Evolutionary conservation across 2,329 filamentous ascomycete species (phyloP).

Genomic region (Aspergillaceae sp.): DNA sequence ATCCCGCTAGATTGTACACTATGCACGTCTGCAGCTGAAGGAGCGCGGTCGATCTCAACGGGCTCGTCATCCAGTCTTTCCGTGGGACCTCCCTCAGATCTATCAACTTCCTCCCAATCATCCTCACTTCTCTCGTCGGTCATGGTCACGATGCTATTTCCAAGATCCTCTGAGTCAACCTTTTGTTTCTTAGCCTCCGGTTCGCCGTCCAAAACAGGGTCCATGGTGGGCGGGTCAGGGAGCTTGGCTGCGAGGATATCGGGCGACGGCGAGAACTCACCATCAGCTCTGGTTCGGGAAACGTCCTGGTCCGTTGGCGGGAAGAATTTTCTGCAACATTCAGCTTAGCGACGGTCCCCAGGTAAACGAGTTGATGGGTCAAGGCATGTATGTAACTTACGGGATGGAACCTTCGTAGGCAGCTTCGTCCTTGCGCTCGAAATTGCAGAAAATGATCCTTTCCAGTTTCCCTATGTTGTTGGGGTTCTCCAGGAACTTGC

Average conservation of each 20-base stretch:
- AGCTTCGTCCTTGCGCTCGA: conserved; percentile 64
- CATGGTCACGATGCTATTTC: conserved; percentile 5
- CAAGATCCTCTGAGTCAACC: conserved; percentile 13
- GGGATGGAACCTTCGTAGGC: conserved; percentile 65
- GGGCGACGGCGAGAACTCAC: conserved; percentile 18
- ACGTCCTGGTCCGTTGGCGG: conserved; percentile 37
- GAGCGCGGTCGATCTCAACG: conserved; percentile 22
- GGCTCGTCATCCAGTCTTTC: conserved; percentile 27
- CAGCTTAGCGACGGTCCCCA: conserved; percentile 3
- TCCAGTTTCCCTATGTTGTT: conserved; percentile 46
- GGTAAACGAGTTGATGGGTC: not conserved
- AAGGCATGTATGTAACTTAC: conserved; percentile 46
- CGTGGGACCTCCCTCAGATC: conserved; percentile 5
- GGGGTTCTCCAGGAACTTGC: conserved; percentile 43
- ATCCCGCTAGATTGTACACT: conserved; percentile 28
- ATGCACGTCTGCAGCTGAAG: conserved; percentile 24
- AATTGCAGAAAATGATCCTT: conserved; percentile 76
- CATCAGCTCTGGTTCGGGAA: conserved; percentile 13
- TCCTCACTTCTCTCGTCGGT: conserved; percentile 26
- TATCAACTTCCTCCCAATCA: conserved; percentile 34
- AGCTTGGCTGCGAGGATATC: conserved; percentile 35
- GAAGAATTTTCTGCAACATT: conserved; percentile 37
- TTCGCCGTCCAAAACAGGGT: conserved; percentile 37
- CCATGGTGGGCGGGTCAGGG: conserved; percentile 41
- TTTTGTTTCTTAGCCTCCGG: conserved; percentile 43